Evolutionary conservation across 306 rosid genomes (phyloP).

Genomic region (Lablab purpureus): DNA sequence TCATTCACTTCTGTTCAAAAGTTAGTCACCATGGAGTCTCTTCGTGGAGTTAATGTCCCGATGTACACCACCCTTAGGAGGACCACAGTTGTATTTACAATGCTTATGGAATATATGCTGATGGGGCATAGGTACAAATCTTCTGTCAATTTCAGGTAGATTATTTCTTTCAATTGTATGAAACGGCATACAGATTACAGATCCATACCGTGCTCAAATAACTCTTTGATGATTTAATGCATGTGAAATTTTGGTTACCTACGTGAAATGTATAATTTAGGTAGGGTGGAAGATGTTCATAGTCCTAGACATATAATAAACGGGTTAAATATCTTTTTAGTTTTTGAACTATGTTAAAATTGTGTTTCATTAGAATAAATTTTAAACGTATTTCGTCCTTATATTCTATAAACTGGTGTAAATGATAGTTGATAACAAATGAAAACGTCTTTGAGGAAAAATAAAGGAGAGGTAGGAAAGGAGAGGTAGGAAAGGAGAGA

Average conservation of each 20-base stretch:
- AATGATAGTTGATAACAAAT: too few relatives aligned
- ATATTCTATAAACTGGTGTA: too few relatives aligned
- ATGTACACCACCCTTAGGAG: slow-evolving; percentile 93
- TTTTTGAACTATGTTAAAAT: too few relatives aligned
- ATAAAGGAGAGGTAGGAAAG: too few relatives aligned
- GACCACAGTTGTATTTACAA: slow-evolving; percentile 86
- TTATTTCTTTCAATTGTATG: slow-evolving; percentile 34
- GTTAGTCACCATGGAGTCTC: slow-evolving; percentile 89
- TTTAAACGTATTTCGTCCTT: too few relatives aligned
- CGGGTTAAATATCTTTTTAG: too few relatives aligned
- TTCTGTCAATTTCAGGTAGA: slow-evolving; percentile 75
- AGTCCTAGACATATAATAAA: neutral
- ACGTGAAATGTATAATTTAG: slow-evolving; percentile 21
- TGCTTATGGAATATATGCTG: slow-evolving; percentile 70
- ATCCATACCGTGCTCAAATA: slow-evolving; percentile 33
- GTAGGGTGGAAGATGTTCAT: neutral
- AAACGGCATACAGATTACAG: slow-evolving; percentile 5
- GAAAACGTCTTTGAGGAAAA: too few relatives aligned
- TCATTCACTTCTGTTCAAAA: slow-evolving; percentile 53
- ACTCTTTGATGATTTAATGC: slow-evolving; percentile 31
- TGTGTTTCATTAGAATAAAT: too few relatives aligned
- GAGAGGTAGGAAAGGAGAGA: too few relatives aligned
- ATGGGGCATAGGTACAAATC: slow-evolving; percentile 72
- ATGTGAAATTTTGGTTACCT: slow-evolving; percentile 24
- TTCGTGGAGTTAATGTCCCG: slow-evolving; percentile 94